phyloP scores from a whole-genome alignment of 2,329 filamentous ascomycete genomes.

The Thermoascus crustaceus region DNA sequence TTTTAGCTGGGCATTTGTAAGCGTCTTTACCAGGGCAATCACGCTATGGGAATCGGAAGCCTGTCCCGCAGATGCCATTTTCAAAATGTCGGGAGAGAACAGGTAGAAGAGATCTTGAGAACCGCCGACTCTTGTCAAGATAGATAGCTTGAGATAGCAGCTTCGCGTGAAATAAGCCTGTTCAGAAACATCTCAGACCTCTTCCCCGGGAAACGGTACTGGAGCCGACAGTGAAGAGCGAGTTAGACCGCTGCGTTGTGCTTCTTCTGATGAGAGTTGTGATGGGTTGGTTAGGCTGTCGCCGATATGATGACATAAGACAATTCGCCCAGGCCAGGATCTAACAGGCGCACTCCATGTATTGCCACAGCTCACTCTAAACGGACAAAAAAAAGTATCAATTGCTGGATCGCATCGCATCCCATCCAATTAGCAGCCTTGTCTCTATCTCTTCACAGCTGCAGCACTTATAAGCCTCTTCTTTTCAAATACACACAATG shows the following conservation, averaged over 20 bases:
- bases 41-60: conserved; percentile 34
- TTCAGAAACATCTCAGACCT: conserved; percentile 4
- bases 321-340: neutral
- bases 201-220: neutral
- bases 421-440: neutral
- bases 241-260: neutral
- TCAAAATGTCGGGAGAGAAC: conserved; percentile 4
- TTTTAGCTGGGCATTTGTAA: conserved; percentile 62
- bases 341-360: neutral
- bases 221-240: neutral
- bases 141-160: conserved; percentile 15
- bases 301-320: conserved; percentile 6
- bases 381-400: neutral
- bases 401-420: neutral
- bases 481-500: no score
- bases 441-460: neutral
- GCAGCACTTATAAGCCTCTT: no score
- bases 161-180: conserved; percentile 8
- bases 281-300: neutral
- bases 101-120: neutral
- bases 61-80: conserved; percentile 32
- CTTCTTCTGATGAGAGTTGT: neutral
- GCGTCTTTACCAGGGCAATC: conserved; percentile 42
- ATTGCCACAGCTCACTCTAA: neutral
- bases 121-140: conserved; percentile 10